Conservation (phyloP, 192 early-diverging fungal genomes). For the Podila verticillata region DNA sequence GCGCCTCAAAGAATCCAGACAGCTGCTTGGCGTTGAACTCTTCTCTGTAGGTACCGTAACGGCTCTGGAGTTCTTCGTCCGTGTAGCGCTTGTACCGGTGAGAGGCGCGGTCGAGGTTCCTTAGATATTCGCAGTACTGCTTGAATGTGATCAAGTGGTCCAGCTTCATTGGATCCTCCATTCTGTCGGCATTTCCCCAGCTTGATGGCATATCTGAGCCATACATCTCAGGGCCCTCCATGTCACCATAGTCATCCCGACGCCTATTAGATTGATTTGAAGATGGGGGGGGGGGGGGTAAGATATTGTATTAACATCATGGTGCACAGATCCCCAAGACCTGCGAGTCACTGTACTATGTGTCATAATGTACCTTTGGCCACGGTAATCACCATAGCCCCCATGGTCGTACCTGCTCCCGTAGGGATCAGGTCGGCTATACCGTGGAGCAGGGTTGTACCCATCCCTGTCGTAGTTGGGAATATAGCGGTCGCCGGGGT, state of each 20-base stretch:
- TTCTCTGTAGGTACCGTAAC: constrained; percentile 88
- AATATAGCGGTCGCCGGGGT: constrained; percentile 81
- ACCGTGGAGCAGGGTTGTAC: constrained; percentile 67
- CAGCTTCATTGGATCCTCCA: constrained; percentile 78
- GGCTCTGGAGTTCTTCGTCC: constrained; percentile 82
- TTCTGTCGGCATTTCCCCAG: constrained; percentile 40
- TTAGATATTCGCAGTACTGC: constrained; percentile 77
- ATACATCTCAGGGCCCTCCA: constrained; percentile 50
- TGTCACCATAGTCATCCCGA: constrained; percentile 47
- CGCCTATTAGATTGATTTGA: constrained; percentile 15
- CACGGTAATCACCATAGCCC: constrained; percentile 53
- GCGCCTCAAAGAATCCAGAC: constrained; percentile 76
- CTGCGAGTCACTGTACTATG: not conserved
- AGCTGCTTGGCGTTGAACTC: constrained; percentile 74
- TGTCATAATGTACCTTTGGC: constrained; percentile 31
- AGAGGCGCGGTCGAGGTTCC: constrained; percentile 54
- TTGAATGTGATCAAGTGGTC: constrained; percentile 82
- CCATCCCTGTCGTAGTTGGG: constrained; percentile 90
- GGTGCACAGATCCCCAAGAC: not conserved
- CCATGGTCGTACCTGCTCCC: constrained; percentile 49
- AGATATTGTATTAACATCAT: not conserved
- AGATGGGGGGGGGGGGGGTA: not conserved
- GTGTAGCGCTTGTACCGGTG: constrained; percentile 67
- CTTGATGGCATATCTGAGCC: constrained; percentile 48
- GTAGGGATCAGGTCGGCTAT: constrained; percentile 52